Evolutionary conservation across 164 flowering plant species (phyloP).

Genomic region (Aristolochia contorta): DNA sequence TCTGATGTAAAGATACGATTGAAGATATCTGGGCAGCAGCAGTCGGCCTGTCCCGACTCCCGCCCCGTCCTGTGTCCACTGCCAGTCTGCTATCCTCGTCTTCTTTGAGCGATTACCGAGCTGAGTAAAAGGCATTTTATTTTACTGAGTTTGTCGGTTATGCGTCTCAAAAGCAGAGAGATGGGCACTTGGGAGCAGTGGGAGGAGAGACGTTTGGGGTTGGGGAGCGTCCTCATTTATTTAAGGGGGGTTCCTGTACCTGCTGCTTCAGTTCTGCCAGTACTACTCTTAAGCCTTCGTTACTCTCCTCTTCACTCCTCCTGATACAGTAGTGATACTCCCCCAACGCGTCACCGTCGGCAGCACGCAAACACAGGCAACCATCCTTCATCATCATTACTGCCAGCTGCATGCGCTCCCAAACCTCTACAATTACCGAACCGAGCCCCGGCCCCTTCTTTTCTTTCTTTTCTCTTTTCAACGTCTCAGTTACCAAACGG

Average conservation of each 20-base stretch:
- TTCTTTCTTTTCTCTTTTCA: neutral
- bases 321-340: too few relatives aligned
- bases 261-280: neutral
- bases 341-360: neutral
- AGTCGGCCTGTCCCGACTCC: too few relatives aligned
- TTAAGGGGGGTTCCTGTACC: neutral
- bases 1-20: too few relatives aligned
- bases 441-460: neutral
- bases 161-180: neutral
- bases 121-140: too few relatives aligned
- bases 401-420: conserved; percentile 3
- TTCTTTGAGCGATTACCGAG: too few relatives aligned
- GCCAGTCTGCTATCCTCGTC: too few relatives aligned
- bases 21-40: too few relatives aligned
- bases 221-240: neutral
- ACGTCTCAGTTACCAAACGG: neutral
- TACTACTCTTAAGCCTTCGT: too few relatives aligned
- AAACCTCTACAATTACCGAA: neutral
- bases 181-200: too few relatives aligned
- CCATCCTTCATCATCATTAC: conserved; percentile 2
- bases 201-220: neutral
- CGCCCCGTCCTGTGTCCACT: too few relatives aligned
- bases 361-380: conserved; percentile 1
- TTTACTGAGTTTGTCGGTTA: too few relatives aligned
- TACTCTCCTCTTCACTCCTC: neutral